Percentiles rank a stretch among this genome's conserved stretches.
Conservation (phyloP, 2,329 filamentous ascomycete species). For the Cladophialophora bantiana region DNA sequence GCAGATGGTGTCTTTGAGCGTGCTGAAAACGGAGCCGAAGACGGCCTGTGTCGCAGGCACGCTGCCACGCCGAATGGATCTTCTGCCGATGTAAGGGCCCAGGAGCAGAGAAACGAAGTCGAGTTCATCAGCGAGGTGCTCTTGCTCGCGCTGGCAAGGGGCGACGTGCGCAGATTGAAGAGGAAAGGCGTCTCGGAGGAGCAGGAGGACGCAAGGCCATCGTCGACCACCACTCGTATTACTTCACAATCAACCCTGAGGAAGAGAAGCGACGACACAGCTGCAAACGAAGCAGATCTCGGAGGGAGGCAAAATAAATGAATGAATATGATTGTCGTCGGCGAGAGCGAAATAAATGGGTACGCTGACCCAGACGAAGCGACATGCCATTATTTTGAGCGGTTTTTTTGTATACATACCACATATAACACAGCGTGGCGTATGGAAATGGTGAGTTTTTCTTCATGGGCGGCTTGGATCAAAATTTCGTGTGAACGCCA, state of each 20-base stretch:
- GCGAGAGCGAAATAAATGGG: neutral
- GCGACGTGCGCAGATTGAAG: conserved; percentile 29
- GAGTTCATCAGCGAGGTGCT: conserved; percentile 29
- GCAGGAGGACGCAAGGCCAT: neutral
- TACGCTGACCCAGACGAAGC: too few relatives aligned
- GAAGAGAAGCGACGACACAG: neutral
- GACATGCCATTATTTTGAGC: too few relatives aligned
- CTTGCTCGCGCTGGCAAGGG: conserved; percentile 29
- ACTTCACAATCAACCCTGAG: neutral
- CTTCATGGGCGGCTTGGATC: too few relatives aligned
- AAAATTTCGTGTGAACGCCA: too few relatives aligned
- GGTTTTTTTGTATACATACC: too few relatives aligned
- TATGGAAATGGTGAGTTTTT: too few relatives aligned
- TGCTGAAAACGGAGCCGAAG: conserved; percentile 6
- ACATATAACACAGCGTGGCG: too few relatives aligned
- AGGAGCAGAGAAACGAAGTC: conserved; percentile 18
- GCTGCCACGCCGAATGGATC: conserved; percentile 8
- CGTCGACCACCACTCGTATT: neutral
- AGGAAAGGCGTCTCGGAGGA: conserved; percentile 11
- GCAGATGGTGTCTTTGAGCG: neutral
- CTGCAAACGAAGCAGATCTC: conserved; percentile 11
- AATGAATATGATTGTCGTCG: neutral
- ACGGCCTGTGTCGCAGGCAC: conserved; percentile 29
- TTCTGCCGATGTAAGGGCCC: too few relatives aligned
- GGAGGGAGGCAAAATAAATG: neutral